Percentiles rank a stretch among this genome's conserved stretches.
Evolutionary conservation across 192 early-diverging fungal genomes (phyloP).

Genomic region (Linderina pennispora): DNA sequence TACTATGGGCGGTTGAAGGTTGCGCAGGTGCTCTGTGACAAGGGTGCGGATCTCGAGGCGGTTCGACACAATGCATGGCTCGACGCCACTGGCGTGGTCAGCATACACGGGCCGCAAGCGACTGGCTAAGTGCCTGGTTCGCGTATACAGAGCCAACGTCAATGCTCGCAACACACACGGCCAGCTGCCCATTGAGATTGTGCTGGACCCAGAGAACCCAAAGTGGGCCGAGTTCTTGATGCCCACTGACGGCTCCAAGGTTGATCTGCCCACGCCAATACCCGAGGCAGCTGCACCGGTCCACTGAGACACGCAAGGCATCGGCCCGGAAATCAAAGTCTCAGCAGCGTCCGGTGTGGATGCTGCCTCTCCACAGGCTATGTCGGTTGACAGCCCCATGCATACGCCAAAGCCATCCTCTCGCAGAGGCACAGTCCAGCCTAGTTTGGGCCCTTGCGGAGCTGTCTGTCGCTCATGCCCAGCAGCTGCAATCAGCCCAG

Average conservation of each 20-base stretch:
- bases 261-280: slow-evolving; percentile 18
- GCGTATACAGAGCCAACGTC: slow-evolving; percentile 68
- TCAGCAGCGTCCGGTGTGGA: background rate
- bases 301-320: slow-evolving; percentile 23
- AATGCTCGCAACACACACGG: slow-evolving; percentile 69
- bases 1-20: slow-evolving; percentile 72
- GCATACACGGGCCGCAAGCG: slow-evolving; percentile 72
- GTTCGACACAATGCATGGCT: slow-evolving; percentile 80
- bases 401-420: no score
- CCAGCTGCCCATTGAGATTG: slow-evolving; percentile 76
- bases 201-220: slow-evolving; percentile 53
- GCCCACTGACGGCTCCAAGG: slow-evolving; percentile 37
- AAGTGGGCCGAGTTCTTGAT: slow-evolving; percentile 45
- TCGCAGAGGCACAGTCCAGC: no score
- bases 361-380: background rate
- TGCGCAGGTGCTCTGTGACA: slow-evolving; percentile 59
- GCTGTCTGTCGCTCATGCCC: background rate
- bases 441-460: no score
- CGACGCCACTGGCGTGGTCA: slow-evolving; percentile 86
- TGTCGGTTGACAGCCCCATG: background rate
- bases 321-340: slow-evolving; percentile 17
- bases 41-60: slow-evolving; percentile 73
- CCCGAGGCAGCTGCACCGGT: background rate
- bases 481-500: no score
- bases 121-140: slow-evolving; percentile 64